These are phyloP conservation scores for Vickermania spadyakhi DNA, from an alignment of 208 protist species.

Conservation along the genomic window DNA sequence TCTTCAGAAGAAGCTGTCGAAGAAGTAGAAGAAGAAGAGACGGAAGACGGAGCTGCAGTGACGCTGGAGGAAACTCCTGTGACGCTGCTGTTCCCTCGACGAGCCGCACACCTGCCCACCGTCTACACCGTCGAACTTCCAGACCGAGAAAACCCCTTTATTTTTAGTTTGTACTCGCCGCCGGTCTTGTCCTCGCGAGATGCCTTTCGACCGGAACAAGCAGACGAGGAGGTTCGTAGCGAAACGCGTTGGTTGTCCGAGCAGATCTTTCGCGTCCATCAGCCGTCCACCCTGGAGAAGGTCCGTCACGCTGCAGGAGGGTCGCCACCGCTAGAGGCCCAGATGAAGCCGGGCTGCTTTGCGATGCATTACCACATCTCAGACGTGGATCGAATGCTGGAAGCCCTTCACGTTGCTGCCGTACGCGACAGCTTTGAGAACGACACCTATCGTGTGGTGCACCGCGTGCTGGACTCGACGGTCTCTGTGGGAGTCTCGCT, in stretches of 20 bases:
- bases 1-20: background rate
- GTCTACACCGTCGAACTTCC: slow-evolving; percentile 15
- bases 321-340: background rate
- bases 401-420: slow-evolving; percentile 1
- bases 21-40: background rate
- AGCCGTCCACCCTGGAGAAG: too few species aligned
- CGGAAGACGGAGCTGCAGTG: background rate
- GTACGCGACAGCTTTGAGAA: background rate
- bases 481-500: slow-evolving; percentile 47
- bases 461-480: slow-evolving; percentile 14
- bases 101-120: slow-evolving; percentile 13
- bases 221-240: too few species aligned
- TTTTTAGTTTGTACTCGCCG: slow-evolving; percentile 14
- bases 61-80: slow-evolving; percentile 4
- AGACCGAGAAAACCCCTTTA: slow-evolving; percentile 23
- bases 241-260: background rate
- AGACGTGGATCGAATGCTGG: slow-evolving; percentile 6
- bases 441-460: background rate
- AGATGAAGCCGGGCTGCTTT: slow-evolving; percentile 8
- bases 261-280: too few species aligned
- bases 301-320: background rate
- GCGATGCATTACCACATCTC: slow-evolving; percentile 1
- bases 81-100: slow-evolving; percentile 17
- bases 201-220: too few species aligned
- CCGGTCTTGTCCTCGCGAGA: background rate